A percentile compares a stretch with the other conserved stretches of the same genome.
phyloP scores from a whole-genome alignment of 768 basidiomycete species.

The Tulasnella sp. region DNA sequence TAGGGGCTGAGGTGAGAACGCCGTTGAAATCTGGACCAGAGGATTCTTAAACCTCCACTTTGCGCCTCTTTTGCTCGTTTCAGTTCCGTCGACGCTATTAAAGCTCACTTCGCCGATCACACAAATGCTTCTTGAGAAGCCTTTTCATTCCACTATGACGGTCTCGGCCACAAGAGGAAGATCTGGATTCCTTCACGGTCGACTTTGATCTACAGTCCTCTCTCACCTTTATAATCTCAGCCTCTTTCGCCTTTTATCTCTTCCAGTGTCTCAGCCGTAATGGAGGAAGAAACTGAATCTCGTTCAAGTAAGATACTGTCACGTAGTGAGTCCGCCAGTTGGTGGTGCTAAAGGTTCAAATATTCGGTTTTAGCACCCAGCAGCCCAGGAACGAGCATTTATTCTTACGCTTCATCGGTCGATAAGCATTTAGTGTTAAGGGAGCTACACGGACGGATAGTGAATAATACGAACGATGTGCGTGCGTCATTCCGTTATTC shows the following conservation, averaged over 20 bases:
- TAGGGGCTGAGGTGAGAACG: background rate
- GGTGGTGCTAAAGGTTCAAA: background rate
- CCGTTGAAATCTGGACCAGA: background rate
- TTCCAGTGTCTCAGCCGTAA: background rate
- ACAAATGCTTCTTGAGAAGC: background rate
- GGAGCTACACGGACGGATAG: background rate
- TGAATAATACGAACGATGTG: background rate
- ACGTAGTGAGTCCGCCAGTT: background rate
- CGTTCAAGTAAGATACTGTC: background rate
- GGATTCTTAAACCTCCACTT: background rate
- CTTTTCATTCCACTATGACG: background rate
- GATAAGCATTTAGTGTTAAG: background rate
- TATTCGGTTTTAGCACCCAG: background rate
- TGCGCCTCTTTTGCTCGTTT: no score
- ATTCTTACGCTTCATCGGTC: constrained; percentile 10
- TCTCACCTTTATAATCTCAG: background rate
- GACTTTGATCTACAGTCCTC: background rate
- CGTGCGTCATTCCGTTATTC: background rate
- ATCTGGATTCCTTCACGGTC: background rate
- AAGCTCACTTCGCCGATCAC: no score
- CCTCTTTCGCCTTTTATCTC: background rate
- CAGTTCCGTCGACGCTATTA: no score
- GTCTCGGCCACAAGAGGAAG: background rate
- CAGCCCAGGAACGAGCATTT: background rate
- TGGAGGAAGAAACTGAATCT: background rate